Evolutionary conservation across 306 rosid genomes (phyloP).

Genomic region (Pterocarpus santalinus): DNA sequence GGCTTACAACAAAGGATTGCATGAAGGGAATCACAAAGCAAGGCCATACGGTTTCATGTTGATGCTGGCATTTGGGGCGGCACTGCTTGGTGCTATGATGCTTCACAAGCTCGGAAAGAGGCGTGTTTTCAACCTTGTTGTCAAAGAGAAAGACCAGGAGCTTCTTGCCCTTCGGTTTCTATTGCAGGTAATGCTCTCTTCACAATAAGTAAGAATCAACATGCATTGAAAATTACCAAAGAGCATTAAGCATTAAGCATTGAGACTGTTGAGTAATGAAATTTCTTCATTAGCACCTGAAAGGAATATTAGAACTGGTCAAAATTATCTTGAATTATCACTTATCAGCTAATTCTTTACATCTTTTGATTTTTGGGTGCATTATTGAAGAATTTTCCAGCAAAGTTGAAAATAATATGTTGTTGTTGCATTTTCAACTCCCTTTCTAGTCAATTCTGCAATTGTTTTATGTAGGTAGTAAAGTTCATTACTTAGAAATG

Average conservation of each 20-base stretch:
- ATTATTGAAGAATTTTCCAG: neutral
- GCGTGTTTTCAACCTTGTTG: slow-evolving; percentile 73
- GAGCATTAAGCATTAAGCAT: neutral
- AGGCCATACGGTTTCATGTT: slow-evolving; percentile 64
- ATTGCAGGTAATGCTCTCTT: slow-evolving; percentile 56
- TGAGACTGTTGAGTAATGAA: too few relatives aligned
- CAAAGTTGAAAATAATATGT: neutral
- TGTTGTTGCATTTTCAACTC: slow-evolving; percentile 13
- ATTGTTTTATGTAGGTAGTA: neutral
- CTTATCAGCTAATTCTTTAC: neutral
- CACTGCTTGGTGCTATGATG: slow-evolving; percentile 80
- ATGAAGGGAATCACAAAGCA: slow-evolving; percentile 57
- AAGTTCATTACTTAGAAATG: neutral
- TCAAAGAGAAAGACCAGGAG: slow-evolving; percentile 67
- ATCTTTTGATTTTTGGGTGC: neutral
- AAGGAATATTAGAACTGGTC: too few relatives aligned
- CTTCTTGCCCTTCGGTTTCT: slow-evolving; percentile 72
- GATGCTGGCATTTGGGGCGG: slow-evolving; percentile 76
- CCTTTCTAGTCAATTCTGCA: slow-evolving; percentile 27
- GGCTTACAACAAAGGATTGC: slow-evolving; percentile 61
- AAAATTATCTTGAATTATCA: too few relatives aligned
- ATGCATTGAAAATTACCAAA: slow-evolving; percentile 39
- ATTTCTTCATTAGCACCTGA: too few relatives aligned
- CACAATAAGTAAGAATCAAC: slow-evolving; percentile 39
- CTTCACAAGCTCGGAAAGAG: slow-evolving; percentile 84